phyloP scores from a whole-genome alignment of 108 stramenopile genomes.

The Stephanodiscus minutulus region DNA sequence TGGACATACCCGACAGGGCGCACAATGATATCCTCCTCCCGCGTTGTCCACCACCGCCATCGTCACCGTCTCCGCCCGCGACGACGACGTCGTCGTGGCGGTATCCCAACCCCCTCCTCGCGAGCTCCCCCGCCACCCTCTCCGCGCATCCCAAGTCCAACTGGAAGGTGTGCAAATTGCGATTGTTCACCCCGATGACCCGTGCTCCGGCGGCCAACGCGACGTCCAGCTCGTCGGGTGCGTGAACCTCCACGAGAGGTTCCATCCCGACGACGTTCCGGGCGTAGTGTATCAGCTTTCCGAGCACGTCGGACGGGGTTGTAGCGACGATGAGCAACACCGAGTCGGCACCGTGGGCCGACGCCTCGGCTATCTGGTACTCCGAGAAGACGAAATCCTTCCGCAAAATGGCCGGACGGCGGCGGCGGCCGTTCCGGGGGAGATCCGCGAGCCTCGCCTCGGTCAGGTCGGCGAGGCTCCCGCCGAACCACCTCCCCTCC shows the following conservation, averaged over 20 bases:
- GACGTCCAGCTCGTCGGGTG: constrained; percentile 85
- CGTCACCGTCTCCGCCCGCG: not conserved
- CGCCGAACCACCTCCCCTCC: constrained; percentile 95
- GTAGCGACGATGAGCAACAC: constrained; percentile 95
- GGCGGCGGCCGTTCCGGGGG: too few relatives aligned
- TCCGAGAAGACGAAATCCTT: constrained; percentile 93
- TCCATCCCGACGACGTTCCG: constrained; percentile 87
- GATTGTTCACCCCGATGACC: constrained; percentile 98
- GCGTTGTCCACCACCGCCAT: constrained; percentile 8
- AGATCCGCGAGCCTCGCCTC: constrained; percentile 58
- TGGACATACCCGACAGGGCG: constrained; percentile 91
- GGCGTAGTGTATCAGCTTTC: constrained; percentile 73
- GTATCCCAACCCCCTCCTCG: constrained; percentile 52
- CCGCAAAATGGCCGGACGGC: constrained; percentile 87
- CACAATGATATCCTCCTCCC: constrained; percentile 65
- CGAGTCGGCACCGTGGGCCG: constrained; percentile 93
- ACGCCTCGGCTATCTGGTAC: constrained; percentile 94
- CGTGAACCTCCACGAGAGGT: constrained; percentile 97
- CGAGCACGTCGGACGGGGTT: constrained; percentile 67
- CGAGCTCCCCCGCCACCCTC: constrained; percentile 67
- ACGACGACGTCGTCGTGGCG: constrained; percentile 45
- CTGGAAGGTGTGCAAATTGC: constrained; percentile 97
- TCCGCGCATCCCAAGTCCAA: constrained; percentile 92
- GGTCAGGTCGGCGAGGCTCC: constrained; percentile 82
- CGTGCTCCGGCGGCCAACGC: constrained; percentile 88